A percentile compares a stretch with the other conserved stretches of the same genome.
phyloP scores from a whole-genome alignment of 169 alveolate species.

The Toxoplasma gondii region DNA sequence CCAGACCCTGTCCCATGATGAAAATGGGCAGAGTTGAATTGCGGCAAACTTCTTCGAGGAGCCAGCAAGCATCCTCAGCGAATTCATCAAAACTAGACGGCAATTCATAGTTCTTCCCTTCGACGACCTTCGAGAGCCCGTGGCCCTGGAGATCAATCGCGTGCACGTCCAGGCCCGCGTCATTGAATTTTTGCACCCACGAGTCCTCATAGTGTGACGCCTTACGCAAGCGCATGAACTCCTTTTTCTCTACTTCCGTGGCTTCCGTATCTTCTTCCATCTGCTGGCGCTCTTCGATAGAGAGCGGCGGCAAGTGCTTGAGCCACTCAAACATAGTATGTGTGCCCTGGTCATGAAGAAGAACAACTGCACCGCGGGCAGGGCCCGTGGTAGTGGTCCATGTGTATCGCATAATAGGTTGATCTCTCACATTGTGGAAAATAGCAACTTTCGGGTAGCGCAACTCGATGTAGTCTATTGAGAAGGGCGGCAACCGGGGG shows the following conservation, averaged over 20 bases:
- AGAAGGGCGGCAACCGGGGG: not conserved
- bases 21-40: not conserved
- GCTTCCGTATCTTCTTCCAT: not conserved
- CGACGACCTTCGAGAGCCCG: not conserved
- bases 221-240: not conserved
- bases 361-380: not conserved
- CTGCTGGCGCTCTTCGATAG: not conserved
- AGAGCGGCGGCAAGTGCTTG: slow-evolving; percentile 4
- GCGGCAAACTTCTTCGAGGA: slow-evolving; percentile 18
- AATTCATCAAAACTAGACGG: not conserved
- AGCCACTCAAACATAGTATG: slow-evolving; percentile 7
- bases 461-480: not conserved
- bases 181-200: slow-evolving; percentile 17
- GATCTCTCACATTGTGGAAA: not conserved
- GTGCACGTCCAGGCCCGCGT: not conserved
- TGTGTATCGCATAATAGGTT: not conserved
- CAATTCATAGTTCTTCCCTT: not conserved
- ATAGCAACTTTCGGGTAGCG: not conserved
- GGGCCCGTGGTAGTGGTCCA: not conserved
- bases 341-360: slow-evolving; percentile 5
- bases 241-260: not conserved
- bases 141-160: not conserved
- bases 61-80: not conserved
- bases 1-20: not conserved
- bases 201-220: slow-evolving; percentile 1